phyloP scores from a whole-genome alignment of 345 rosid species.

The Psidium friedrichsthalianum region DNA sequence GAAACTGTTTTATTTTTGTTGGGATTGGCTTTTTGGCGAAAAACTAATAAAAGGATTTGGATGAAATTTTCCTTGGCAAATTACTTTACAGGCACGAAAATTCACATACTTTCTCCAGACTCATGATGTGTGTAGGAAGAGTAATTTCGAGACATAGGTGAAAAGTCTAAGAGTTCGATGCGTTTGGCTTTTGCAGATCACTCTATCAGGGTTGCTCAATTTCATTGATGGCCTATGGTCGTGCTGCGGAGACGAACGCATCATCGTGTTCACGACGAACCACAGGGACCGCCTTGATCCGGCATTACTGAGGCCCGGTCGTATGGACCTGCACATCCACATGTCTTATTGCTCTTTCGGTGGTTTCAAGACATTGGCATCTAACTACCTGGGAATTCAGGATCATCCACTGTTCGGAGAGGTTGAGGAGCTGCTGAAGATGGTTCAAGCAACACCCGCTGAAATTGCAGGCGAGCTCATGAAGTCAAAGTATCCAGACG shows the following conservation, averaged over 20 bases:
- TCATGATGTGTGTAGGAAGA: neutral
- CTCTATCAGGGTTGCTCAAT: conserved; percentile 45
- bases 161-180: neutral
- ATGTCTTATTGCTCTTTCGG: conserved; percentile 36
- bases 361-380: conserved; percentile 31
- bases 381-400: conserved; percentile 19
- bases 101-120: neutral
- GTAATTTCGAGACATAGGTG: neutral
- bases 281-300: conserved; percentile 52
- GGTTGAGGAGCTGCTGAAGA: conserved; percentile 21
- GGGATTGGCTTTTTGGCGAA: neutral
- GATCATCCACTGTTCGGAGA: conserved; percentile 24
- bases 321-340: conserved; percentile 45
- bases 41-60: neutral
- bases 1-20: neutral
- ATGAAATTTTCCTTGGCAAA: neutral
- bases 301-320: conserved; percentile 47
- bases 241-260: conserved; percentile 51
- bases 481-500: conserved; percentile 21
- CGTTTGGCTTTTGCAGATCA: conserved; percentile 14
- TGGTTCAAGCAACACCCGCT: conserved; percentile 42
- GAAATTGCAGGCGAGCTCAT: conserved; percentile 43
- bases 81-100: neutral
- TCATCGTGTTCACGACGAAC: conserved; percentile 47
- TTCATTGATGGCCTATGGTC: conserved; percentile 65